Percentiles rank a stretch among this genome's conserved stretches.
phyloP scores from a whole-genome alignment of 2,329 filamentous ascomycete species.

The Pezicula neosporulosa region DNA sequence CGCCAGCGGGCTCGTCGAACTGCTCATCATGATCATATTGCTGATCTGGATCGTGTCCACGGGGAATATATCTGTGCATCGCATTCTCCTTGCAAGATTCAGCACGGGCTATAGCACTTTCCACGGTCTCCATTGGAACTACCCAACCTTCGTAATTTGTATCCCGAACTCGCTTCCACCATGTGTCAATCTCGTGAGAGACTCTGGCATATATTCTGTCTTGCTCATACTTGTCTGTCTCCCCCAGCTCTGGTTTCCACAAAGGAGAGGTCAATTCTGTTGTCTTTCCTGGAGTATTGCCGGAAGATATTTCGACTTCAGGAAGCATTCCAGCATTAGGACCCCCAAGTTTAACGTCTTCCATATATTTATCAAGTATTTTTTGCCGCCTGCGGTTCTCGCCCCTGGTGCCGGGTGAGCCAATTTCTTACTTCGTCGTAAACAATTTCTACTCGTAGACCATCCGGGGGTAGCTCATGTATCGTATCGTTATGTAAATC shows the following conservation, averaged over 20 bases:
- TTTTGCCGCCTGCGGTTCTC: slow-evolving; percentile 53
- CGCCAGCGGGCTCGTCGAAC: slow-evolving; percentile 37
- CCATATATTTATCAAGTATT: slow-evolving; percentile 52
- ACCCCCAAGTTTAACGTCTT: slow-evolving; percentile 23
- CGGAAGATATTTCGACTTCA: slow-evolving; percentile 4
- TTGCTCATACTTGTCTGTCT: slow-evolving; percentile 51
- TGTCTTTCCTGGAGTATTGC: slow-evolving; percentile 2
- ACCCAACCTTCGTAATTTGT: slow-evolving; percentile 58
- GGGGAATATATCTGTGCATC: slow-evolving; percentile 43
- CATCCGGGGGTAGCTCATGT: slow-evolving; percentile 43
- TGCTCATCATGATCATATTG: slow-evolving; percentile 47
- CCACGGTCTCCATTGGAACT: slow-evolving; percentile 56
- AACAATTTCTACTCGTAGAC: slow-evolving; percentile 53
- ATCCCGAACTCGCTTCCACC: slow-evolving; percentile 60
- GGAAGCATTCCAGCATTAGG: slow-evolving; percentile 28
- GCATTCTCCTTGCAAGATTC: slow-evolving; percentile 58
- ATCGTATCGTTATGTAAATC: slow-evolving; percentile 48
- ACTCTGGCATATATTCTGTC: slow-evolving; percentile 57
- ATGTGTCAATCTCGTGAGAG: slow-evolving; percentile 61
- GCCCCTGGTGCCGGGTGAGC: slow-evolving; percentile 56
- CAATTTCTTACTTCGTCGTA: slow-evolving; percentile 59
- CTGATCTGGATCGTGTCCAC: slow-evolving; percentile 28
- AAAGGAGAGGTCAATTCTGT: slow-evolving; percentile 24
- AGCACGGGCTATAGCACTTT: slow-evolving; percentile 53
- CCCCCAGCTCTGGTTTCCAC: slow-evolving; percentile 36